These are phyloP conservation scores for Berberis vulgaris DNA, from an alignment of 164 flowering plant genomes.

Conservation along the genomic window DNA sequence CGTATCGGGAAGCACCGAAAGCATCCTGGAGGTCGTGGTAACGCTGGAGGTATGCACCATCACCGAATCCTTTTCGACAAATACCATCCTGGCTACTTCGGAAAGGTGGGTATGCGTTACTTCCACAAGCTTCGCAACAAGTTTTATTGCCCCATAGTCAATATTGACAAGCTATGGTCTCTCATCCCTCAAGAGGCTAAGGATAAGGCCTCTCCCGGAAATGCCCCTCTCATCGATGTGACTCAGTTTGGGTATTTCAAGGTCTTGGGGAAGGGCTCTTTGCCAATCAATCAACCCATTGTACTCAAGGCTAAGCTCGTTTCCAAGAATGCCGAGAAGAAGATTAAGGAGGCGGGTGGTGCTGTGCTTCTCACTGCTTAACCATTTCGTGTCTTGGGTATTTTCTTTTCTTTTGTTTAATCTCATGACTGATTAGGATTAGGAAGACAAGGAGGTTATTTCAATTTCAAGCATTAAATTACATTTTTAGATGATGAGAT, in stretches of 20 bases:
- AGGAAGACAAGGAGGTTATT: not conserved
- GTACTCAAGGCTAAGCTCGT: conserved; percentile 12
- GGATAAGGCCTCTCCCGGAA: conserved; percentile 10
- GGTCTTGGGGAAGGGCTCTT: conserved; percentile 13
- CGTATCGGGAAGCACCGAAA: conserved; percentile 21
- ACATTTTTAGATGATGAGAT: no score
- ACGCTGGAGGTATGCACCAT: conserved; percentile 23
- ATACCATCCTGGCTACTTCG: conserved; percentile 22
- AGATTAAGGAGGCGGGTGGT: conserved; percentile 18
- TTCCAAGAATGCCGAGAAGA: conserved; percentile 18
- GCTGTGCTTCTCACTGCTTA: conserved; percentile 18
- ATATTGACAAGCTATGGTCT: conserved; percentile 18
- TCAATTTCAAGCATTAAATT: no score
- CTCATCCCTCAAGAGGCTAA: conserved; percentile 14
- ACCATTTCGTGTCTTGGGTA: not conserved
- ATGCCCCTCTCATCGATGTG: conserved; percentile 9
- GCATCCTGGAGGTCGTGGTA: conserved; percentile 22
- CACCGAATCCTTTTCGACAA: conserved; percentile 22
- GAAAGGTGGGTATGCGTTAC: conserved; percentile 21
- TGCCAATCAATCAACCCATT: conserved; percentile 2
- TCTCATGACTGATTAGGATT: not conserved
- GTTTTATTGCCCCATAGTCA: conserved; percentile 14
- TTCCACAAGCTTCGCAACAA: conserved; percentile 15
- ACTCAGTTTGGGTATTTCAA: conserved; percentile 15
- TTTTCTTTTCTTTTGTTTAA: no score